phyloP scores from a whole-genome alignment of 441 rosid genomes.

The Geranium incanum region DNA sequence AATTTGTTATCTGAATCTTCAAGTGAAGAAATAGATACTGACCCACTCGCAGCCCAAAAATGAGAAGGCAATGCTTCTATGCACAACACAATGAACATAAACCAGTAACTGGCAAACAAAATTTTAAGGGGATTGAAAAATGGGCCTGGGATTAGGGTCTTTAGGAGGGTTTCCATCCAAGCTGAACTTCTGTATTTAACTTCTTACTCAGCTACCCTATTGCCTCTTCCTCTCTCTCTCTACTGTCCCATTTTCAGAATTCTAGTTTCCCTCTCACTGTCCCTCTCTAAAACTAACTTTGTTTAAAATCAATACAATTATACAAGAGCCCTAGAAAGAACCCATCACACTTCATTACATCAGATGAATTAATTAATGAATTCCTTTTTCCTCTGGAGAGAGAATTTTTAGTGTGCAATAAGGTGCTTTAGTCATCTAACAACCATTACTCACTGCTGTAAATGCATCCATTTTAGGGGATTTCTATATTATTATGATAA shows the following conservation, averaged over 20 bases:
- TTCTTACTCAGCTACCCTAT: background rate
- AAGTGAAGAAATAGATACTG: background rate
- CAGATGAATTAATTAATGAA: background rate
- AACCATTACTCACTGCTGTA: background rate
- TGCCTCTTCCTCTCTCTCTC: background rate
- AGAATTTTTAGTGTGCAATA: background rate
- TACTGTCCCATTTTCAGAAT: background rate
- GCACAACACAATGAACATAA: background rate
- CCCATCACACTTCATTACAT: background rate
- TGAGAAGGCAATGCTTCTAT: background rate
- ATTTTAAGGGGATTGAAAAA: background rate
- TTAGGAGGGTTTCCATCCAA: background rate
- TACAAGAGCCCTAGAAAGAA: too few species aligned
- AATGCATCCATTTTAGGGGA: background rate
- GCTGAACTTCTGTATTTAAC: too few species aligned
- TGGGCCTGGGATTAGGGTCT: background rate
- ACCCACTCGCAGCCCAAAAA: background rate
- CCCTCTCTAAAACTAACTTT: background rate
- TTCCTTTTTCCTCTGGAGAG: background rate
- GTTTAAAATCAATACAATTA: background rate
- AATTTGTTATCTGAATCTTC: constrained; percentile 8
- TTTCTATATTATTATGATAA: background rate
- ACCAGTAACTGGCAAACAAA: background rate
- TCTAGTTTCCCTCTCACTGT: background rate
- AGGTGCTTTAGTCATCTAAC: background rate